A percentile compares a stretch with the other conserved stretches of the same genome.
These are phyloP conservation scores for Lasiodiplodia theobromae DNA, from an alignment of 2,329 filamentous ascomycete species.

Conservation along the genomic window DNA sequence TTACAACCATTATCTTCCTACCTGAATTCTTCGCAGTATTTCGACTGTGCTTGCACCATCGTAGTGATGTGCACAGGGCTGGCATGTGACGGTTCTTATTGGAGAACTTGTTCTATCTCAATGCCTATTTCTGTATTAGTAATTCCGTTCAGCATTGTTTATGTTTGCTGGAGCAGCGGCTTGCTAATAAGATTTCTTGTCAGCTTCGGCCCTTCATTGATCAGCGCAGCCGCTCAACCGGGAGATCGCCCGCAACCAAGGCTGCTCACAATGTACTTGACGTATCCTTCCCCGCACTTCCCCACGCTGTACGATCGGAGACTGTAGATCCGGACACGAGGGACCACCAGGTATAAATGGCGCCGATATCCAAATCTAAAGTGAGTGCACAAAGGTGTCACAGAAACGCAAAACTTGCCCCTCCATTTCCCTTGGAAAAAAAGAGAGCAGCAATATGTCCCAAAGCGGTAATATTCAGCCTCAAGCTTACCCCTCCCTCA, in stretches of 20 bases:
- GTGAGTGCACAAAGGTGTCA: background rate
- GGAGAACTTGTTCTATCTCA: background rate
- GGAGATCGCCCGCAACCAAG: background rate
- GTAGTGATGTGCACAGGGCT: background rate
- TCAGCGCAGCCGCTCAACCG: slow-evolving; percentile 8
- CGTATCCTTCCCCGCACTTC: slow-evolving; percentile 23
- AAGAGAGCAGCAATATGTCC: slow-evolving; percentile 12
- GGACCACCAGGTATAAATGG: slow-evolving; percentile 3
- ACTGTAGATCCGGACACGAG: slow-evolving; percentile 7
- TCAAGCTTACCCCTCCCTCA: slow-evolving; percentile 13
- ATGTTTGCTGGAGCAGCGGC: background rate
- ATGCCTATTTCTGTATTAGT: background rate
- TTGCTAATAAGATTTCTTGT: background rate
- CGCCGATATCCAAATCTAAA: background rate
- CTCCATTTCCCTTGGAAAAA: background rate
- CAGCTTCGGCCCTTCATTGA: background rate
- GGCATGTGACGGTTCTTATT: background rate
- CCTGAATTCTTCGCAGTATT: background rate
- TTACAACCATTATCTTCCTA: background rate
- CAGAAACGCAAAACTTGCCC: background rate
- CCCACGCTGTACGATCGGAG: slow-evolving; percentile 13
- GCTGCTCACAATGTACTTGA: slow-evolving; percentile 2
- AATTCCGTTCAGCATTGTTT: background rate
- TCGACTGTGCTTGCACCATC: background rate
- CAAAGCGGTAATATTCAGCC: slow-evolving; percentile 24